Conservation (phyloP, 2,329 filamentous ascomycete genomes). For the Aspergillus sp. region DNA sequence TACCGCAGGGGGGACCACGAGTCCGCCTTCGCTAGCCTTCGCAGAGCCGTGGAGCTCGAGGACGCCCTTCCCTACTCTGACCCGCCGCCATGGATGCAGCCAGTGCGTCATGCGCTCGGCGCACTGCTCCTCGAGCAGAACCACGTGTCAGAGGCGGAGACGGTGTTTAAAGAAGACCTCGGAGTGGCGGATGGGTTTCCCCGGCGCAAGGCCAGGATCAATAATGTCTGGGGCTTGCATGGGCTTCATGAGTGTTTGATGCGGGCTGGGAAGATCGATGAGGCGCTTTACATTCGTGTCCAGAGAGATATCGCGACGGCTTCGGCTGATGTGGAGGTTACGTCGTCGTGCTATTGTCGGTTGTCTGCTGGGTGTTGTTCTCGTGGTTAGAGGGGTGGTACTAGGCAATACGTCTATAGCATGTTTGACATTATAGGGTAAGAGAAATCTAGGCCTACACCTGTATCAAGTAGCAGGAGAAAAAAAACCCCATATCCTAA, state of each 20-base stretch:
- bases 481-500: no score
- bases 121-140: conserved; percentile 58
- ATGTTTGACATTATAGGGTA: no score
- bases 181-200: conserved; percentile 46
- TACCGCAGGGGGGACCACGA: conserved; percentile 54
- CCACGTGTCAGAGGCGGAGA: conserved; percentile 42
- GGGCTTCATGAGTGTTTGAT: conserved; percentile 60
- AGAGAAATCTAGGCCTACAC: no score
- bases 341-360: conserved; percentile 48
- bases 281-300: conserved; percentile 36
- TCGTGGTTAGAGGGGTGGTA: no score
- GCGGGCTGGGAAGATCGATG: conserved; percentile 39
- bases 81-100: conserved; percentile 69
- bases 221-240: conserved; percentile 65
- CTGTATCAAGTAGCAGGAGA: no score
- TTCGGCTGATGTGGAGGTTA: conserved; percentile 50
- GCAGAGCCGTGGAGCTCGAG: conserved; percentile 49
- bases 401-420: no score
- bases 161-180: conserved; percentile 51
- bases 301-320: conserved; percentile 43
- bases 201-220: conserved; percentile 54
- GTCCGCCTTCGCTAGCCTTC: conserved; percentile 48
- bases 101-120: conserved; percentile 58
- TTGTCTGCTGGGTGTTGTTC: conserved; percentile 2
- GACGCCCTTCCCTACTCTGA: conserved; percentile 58